Base-by-base conservation (phyloP, 2,329 filamentous ascomycete species). In the Monilinia polystroma region DNA sequence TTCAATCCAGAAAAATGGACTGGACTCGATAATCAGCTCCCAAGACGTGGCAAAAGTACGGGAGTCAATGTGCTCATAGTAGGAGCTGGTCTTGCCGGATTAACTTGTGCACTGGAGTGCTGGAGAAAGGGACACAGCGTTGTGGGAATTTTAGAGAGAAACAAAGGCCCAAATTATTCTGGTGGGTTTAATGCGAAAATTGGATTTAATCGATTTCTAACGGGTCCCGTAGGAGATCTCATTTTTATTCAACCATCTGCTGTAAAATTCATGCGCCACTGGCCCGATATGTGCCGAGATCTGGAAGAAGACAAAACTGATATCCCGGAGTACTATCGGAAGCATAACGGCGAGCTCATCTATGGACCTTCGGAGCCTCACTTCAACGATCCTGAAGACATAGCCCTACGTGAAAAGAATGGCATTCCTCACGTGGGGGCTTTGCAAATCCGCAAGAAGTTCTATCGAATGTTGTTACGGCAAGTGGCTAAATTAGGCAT, bases 221-320 rank as follows among this genome's bases (percentile, higher is more conserved):
- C 29, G 11, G 20, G 26, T 7, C 20, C 51, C 26, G 6, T 26
- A 68, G 67, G 67, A 23, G 80, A 82, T 68, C 80, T 82, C 68
- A 81, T 83, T 69, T 81, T 79, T 47, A 85, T 85, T 71, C 83
- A 82, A 1, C 81, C 83, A 26, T 87, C 86, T 72, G 81, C 81
- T 14, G 81, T 83, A 23, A 81, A 82, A 47, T 84, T 85, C 52
- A 84, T 87, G 73, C 77, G 81, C 69, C 80, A 83, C 18, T 87
- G 85, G 75, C 67, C 67, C 18, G 78, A 79, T 26, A 79, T 86
- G 6, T 47, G 43, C 16, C 43, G 4, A 47, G 16, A 47, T 18
- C 16, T 47, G 18, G 16, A 47, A 16, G 43, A 47, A 20, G 43
- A 47, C 43, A 47, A 47, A 47, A 47, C 43, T 47, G 43, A 47